Evolutionary conservation across 306 rosid genomes (phyloP), one percentile per base, ranked within the genome.

Genomic region (Glycine soja): DNA sequence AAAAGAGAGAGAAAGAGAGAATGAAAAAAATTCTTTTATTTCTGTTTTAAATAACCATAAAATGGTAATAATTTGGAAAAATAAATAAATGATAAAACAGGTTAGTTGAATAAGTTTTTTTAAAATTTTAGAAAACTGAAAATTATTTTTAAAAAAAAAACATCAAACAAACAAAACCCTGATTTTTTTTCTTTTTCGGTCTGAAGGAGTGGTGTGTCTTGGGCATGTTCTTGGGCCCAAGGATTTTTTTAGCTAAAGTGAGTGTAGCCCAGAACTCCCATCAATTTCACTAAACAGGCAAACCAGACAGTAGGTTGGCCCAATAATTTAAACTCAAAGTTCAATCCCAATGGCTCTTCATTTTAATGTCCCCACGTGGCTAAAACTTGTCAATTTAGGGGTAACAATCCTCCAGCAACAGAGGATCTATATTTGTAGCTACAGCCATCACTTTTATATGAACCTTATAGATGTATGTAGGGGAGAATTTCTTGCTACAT

Each of bases 391-490:
- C 5, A 24, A 0, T 34, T 53, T 15, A 7, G 52, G 30, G 3
- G 14, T 40, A 66, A 66, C n/a, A 51, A 72, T 32, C 48, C 76
- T 72, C 32, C 63, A 30, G 46, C 62, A 47, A 24, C 15, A 36
- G 16, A 65, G 72, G 56, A 68, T 34, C 75, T 15, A 72, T 8
- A 72, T 32, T 8, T 19, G 19, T 48, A 24, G 61, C 19, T 70
- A 16, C 59, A 9, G 34, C 6, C 10, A 47, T 10, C 6, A 3
- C 5, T n/a, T 12, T 69, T 52, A 34, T 52, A 34, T n/a, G 51
- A 74, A 40, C 0, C 52, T 38, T 40, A 16, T 42, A 10, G 14
- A 75, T 24, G 30, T 12, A 24, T 75, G 67, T 59, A 8, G 14
- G 12, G 4, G 56, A 69, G 45, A 43, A 19, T 19, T 45, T 59